Evolutionary conservation across 1,139 yeast genomes (phyloP).

Genomic region (Candida tropicalis): DNA sequence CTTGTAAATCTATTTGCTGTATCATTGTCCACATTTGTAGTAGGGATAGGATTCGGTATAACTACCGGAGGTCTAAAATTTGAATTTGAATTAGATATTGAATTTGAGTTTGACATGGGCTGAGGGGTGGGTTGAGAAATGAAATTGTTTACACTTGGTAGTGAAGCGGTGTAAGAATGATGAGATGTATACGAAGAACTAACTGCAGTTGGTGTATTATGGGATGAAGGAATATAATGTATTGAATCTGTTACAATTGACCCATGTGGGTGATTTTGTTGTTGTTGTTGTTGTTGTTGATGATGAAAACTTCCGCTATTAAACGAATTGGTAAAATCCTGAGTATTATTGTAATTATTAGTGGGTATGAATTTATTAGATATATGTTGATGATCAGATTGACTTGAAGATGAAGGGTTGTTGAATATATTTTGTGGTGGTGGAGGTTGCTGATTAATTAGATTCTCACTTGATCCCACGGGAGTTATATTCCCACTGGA

Average conservation of each 20-base stretch:
- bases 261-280: conserved; percentile 7
- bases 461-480: conserved; percentile 5
- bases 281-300: neutral
- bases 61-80: conserved; percentile 23
- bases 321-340: neutral
- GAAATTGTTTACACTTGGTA: conserved; percentile 20
- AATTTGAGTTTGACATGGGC: conserved; percentile 7
- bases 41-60: conserved; percentile 45
- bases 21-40: conserved; percentile 31
- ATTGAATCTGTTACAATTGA: conserved; percentile 24
- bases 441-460: conserved; percentile 5
- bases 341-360: neutral
- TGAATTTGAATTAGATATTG: conserved; percentile 7
- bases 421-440: neutral
- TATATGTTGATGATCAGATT: conserved; percentile 7
- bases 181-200: conserved; percentile 50
- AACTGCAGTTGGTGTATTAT: conserved; percentile 58
- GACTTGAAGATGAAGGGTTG: conserved; percentile 11
- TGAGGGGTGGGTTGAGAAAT: conserved; percentile 14
- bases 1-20: conserved; percentile 11
- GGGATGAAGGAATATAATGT: conserved; percentile 47
- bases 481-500: conserved; percentile 4
- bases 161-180: conserved; percentile 41
- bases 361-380: conserved; percentile 11
- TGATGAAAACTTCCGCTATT: conserved; percentile 7